Evolutionary conservation across 257 asterid species (phyloP).

Genomic region (Rehmannia glutinosa): DNA sequence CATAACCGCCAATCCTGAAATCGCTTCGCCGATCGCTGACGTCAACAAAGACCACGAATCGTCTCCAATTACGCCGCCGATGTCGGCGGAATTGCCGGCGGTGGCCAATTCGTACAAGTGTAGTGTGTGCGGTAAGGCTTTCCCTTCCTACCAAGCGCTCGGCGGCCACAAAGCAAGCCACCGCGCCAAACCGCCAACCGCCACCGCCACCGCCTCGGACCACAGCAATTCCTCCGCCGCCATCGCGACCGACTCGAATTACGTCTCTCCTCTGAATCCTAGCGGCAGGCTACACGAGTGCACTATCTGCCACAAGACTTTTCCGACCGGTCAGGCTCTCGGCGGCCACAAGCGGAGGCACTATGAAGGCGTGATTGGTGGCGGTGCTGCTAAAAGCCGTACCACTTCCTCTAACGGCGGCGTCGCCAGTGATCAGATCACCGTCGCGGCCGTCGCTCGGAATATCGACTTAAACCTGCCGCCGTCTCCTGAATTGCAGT

Average conservation of each 20-base stretch:
- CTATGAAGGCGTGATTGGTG: constrained; percentile 66
- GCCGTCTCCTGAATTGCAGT: constrained; percentile 37
- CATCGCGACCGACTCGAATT: background rate
- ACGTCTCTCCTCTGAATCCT: constrained; percentile 36
- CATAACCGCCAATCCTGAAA: background rate
- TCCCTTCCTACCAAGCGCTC: constrained; percentile 71
- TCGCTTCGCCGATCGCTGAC: background rate
- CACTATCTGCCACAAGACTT: constrained; percentile 53
- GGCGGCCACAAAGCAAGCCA: constrained; percentile 99
- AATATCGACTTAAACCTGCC: constrained; percentile 54
- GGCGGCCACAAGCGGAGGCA: constrained; percentile 98
- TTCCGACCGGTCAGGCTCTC: constrained; percentile 83
- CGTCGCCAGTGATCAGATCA: constrained; percentile 17
- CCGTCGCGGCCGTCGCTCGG: constrained; percentile 11
- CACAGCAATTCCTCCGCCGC: constrained; percentile 28
- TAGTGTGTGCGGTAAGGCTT: constrained; percentile 53
- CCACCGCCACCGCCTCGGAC: constrained; percentile 16
- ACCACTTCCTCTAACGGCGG: constrained; percentile 40
- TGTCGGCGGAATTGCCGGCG: background rate
- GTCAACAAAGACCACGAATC: background rate
- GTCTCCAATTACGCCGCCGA: background rate
- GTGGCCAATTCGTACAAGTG: constrained; percentile 39
- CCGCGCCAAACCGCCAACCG: constrained; percentile 34
- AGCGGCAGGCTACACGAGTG: constrained; percentile 75
- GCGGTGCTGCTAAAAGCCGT: constrained; percentile 34